phyloP scores from a whole-genome alignment of 257 asterid genomes.

The Jaltomata sinuosa region DNA sequence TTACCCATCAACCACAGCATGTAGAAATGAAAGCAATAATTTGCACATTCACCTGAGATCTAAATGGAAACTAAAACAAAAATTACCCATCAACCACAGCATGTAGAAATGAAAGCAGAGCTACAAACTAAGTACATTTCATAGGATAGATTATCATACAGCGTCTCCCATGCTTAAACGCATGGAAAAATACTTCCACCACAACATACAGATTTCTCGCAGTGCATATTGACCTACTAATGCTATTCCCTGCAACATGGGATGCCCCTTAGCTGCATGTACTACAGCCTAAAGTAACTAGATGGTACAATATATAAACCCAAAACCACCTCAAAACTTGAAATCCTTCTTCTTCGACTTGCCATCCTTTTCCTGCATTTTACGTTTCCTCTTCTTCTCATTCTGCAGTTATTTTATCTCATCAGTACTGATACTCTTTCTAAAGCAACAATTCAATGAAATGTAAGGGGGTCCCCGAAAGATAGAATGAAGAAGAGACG shows the following conservation, averaged over 20 bases:
- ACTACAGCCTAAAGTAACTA: neutral
- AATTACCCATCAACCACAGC: neutral
- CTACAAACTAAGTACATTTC: neutral
- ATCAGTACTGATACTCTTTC: neutral
- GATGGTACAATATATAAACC: neutral
- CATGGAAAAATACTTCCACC: neutral
- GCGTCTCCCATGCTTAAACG: neutral
- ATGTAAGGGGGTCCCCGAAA: neutral
- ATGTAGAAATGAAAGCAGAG: neutral
- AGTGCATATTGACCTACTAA: neutral
- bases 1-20: no score
- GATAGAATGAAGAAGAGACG: neutral
- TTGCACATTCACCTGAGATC: neutral
- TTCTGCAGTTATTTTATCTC: constrained; percentile 37
- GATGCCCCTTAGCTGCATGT: neutral
- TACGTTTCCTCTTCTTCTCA: constrained; percentile 80
- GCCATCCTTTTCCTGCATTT: constrained; percentile 86
- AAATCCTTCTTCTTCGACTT: constrained; percentile 92
- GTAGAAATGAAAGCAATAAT: no score
- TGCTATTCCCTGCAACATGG: neutral
- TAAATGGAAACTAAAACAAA: neutral
- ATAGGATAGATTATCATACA: neutral
- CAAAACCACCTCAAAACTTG: constrained; percentile 38
- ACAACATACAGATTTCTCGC: neutral
- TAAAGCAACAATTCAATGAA: neutral